Conservation (phyloP, 2,329 filamentous ascomycete species). For the Lasiodiplodia sp. region DNA sequence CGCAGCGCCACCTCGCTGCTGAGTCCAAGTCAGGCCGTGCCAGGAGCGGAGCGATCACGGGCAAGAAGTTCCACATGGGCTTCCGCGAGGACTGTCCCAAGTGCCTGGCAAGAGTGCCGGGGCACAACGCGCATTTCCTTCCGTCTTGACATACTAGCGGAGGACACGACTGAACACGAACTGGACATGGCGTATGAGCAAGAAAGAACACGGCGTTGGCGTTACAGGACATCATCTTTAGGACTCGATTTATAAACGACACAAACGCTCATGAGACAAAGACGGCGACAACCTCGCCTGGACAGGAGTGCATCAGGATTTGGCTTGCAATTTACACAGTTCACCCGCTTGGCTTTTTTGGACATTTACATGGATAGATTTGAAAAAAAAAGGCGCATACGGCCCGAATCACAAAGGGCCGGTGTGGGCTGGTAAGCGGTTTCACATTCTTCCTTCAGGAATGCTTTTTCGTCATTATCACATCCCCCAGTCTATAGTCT, state of each 20-base stretch:
- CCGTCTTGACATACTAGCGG: slow-evolving; percentile 30
- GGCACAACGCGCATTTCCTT: slow-evolving; percentile 59
- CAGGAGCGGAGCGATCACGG: slow-evolving; percentile 48
- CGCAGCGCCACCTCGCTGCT: slow-evolving; percentile 3
- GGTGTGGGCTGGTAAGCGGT: slow-evolving; percentile 16
- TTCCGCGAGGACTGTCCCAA: slow-evolving; percentile 59
- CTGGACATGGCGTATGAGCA: neutral
- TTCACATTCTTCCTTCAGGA: neutral
- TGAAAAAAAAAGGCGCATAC: neutral
- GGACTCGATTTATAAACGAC: neutral
- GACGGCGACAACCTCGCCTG: neutral
- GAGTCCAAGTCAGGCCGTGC: slow-evolving; percentile 42
- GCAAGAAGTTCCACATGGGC: slow-evolving; percentile 55
- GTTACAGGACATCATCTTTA: neutral
- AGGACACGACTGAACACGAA: slow-evolving; percentile 3
- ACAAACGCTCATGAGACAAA: neutral
- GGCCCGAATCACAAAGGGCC: slow-evolving; percentile 4
- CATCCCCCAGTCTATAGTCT: slow-evolving; percentile 18
- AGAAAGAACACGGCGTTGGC: slow-evolving; percentile 7
- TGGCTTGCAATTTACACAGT: neutral
- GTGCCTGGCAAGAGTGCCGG: slow-evolving; percentile 55
- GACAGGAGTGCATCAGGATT: slow-evolving; percentile 11
- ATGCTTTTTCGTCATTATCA: neutral
- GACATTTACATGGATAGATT: neutral
- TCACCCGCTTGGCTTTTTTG: neutral